A percentile compares a stretch with the other conserved stretches of the same genome.
phyloP scores from a whole-genome alignment of 2,329 filamentous ascomycete genomes.

The Trichoderma sp. region DNA sequence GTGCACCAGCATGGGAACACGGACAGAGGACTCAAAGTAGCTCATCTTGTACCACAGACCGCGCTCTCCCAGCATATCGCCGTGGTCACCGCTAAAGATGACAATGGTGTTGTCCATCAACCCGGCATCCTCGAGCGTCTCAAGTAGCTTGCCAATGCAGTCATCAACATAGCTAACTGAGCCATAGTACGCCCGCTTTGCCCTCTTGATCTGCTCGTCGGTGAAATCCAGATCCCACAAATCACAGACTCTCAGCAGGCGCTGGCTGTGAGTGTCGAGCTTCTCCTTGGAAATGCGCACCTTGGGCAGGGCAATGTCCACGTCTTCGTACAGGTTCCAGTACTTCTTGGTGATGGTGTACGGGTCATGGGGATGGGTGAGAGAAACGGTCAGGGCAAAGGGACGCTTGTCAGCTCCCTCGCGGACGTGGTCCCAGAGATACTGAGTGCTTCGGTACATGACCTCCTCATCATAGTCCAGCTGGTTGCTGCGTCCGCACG shows the following conservation, averaged over 20 bases:
- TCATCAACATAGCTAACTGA: conserved; percentile 94
- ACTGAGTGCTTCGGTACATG: conserved; percentile 88
- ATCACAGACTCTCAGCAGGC: conserved; percentile 83
- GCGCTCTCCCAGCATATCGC: conserved; percentile 93
- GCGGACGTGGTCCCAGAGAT: conserved; percentile 88
- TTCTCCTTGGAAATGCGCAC: conserved; percentile 78
- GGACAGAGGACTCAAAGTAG: conserved; percentile 89
- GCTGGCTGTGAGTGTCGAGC: conserved; percentile 84
- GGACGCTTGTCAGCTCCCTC: conserved; percentile 73
- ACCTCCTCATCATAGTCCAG: conserved; percentile 96
- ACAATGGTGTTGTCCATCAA: conserved; percentile 86
- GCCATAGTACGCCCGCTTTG: conserved; percentile 87
- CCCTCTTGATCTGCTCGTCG: conserved; percentile 82
- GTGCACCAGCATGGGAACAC: conserved; percentile 85
- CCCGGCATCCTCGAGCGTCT: conserved; percentile 76
- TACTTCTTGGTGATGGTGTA: conserved; percentile 94
- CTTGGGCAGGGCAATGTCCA: conserved; percentile 83
- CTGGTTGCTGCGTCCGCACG: conserved; percentile 90
- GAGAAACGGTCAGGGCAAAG: conserved; percentile 86
- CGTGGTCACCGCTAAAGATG: conserved; percentile 91
- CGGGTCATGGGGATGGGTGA: conserved; percentile 93
- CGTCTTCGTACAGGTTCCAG: conserved; percentile 88
- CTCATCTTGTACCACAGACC: conserved; percentile 98
- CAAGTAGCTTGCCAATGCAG: conserved; percentile 81
- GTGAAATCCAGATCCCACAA: conserved; percentile 82